A percentile compares a stretch with the other conserved stretches of the same genome.
Evolutionary conservation across 106 monocot genomes (phyloP).

Genomic region (Dendrobium officinale): DNA sequence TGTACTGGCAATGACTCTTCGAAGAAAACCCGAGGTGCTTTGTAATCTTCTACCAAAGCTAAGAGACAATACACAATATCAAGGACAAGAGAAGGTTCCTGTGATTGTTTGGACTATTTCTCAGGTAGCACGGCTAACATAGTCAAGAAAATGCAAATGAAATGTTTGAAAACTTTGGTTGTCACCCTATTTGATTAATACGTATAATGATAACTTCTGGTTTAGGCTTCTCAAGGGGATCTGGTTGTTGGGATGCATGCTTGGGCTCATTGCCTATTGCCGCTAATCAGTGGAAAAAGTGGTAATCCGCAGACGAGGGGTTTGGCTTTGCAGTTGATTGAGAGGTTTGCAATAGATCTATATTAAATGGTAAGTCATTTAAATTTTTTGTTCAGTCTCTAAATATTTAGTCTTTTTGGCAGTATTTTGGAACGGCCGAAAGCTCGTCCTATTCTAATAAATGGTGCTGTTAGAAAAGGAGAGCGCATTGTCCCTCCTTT

Average conservation of each 20-base stretch:
- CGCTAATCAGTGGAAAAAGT: conserved; percentile 36
- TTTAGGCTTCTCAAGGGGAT: conserved; percentile 74
- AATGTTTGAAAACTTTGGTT: no score
- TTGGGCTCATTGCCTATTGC: conserved; percentile 51
- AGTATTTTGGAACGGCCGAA: conserved; percentile 70
- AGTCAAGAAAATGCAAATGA: no score
- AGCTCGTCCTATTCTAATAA: conserved; percentile 66
- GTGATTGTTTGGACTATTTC: conserved; percentile 72
- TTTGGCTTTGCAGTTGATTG: conserved; percentile 46
- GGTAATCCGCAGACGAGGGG: conserved; percentile 49
- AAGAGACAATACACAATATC: conserved; percentile 65
- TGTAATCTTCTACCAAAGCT: conserved; percentile 63
- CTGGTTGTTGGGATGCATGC: conserved; percentile 37
- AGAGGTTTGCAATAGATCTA: conserved; percentile 41
- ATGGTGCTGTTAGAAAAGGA: conserved; percentile 91
- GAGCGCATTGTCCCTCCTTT: conserved; percentile 81
- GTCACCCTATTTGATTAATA: neutral
- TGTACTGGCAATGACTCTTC: conserved; percentile 73
- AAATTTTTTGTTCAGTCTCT: neutral
- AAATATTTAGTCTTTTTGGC: neutral
- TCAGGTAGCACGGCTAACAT: conserved; percentile 45
- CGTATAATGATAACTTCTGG: neutral
- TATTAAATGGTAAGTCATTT: neutral
- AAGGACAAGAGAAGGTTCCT: conserved; percentile 79
- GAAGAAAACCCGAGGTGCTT: conserved; percentile 78